Evolutionary conservation across 1,284 basidiomycete species (phyloP).

Genomic region (Gomphus bonarii): DNA sequence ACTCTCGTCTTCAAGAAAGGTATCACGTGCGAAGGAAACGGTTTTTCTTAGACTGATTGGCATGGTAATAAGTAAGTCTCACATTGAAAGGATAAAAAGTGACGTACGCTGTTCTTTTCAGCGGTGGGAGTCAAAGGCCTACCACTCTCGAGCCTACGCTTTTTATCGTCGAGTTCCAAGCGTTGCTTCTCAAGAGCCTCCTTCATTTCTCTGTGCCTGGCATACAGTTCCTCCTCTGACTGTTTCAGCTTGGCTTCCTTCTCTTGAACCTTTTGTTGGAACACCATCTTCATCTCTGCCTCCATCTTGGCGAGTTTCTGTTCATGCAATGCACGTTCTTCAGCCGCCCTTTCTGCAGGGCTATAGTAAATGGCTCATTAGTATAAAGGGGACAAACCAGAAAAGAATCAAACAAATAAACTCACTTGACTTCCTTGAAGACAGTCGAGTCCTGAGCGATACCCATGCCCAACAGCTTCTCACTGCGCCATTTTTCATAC

Average conservation of each 20-base stretch:
- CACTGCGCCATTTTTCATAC: slow-evolving; percentile 95
- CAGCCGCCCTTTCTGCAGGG: slow-evolving; percentile 89
- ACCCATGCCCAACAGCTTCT: slow-evolving; percentile 91
- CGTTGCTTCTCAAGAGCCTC: slow-evolving; percentile 97
- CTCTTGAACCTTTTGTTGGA: slow-evolving; percentile 98
- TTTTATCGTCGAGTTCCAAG: slow-evolving; percentile 94
- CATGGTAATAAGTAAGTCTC: slow-evolving; percentile 1
- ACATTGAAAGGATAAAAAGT: background rate
- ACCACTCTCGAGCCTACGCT: slow-evolving; percentile 90
- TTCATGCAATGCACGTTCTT: slow-evolving; percentile 89
- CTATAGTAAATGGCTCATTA: slow-evolving; percentile 29
- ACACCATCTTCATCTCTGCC: slow-evolving; percentile 99
- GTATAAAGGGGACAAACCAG: background rate
- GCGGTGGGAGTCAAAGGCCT: slow-evolving; percentile 75
- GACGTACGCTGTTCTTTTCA: slow-evolving; percentile 72
- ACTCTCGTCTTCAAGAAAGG: background rate
- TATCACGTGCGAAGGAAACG: slow-evolving; percentile 11
- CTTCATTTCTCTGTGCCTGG: slow-evolving; percentile 97
- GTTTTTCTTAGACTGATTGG: background rate
- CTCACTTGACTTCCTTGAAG: slow-evolving; percentile 97
- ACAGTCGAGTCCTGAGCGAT: slow-evolving; percentile 93
- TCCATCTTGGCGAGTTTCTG: slow-evolving; percentile 98
- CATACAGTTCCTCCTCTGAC: slow-evolving; percentile 95
- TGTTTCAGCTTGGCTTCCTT: slow-evolving; percentile 98
- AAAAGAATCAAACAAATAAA: slow-evolving; percentile 14